A percentile compares a stretch with the other conserved stretches of the same genome.
These are phyloP conservation scores for Pseudogymnoascus destructans DNA, from an alignment of 2,329 filamentous ascomycete genomes.

Conservation along the genomic window DNA sequence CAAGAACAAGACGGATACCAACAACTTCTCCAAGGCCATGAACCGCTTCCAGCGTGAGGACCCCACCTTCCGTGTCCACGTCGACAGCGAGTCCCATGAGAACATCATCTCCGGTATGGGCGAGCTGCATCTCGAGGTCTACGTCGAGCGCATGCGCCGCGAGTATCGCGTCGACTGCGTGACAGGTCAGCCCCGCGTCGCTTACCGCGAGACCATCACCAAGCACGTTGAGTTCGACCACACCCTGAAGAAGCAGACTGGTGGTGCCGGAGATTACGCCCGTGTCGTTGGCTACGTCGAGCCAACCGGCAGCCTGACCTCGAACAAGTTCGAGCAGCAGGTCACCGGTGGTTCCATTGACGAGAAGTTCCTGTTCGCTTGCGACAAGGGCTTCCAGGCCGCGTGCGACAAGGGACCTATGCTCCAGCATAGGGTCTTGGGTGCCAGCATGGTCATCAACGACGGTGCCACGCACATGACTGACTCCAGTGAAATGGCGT, in stretches of 20 bases:
- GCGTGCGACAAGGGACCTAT: conserved; percentile 78
- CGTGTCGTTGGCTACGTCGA: conserved; percentile 87
- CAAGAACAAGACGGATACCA: conserved; percentile 79
- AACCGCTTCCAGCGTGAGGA: conserved; percentile 97
- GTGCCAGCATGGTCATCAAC: conserved; percentile 80
- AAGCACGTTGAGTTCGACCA: conserved; percentile 76
- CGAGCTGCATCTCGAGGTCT: conserved; percentile 91
- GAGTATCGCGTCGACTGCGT: conserved; percentile 95
- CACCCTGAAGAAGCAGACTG: conserved; percentile 86
- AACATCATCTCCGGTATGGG: conserved; percentile 99
- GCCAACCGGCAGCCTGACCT: conserved; percentile 57
- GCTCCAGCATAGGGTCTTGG: conserved; percentile 85
- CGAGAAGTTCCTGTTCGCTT: conserved; percentile 91
- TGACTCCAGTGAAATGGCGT: conserved; percentile 92
- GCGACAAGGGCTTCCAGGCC: conserved; percentile 83
- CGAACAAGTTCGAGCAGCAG: conserved; percentile 75
- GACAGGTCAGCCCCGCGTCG: conserved; percentile 93
- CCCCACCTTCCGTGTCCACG: conserved; percentile 89
- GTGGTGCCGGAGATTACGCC: conserved; percentile 90
- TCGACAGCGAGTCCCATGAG: conserved; percentile 84
- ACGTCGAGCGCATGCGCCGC: conserved; percentile 89
- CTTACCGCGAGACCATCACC: conserved; percentile 89
- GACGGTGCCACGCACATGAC: conserved; percentile 96
- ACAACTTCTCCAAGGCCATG: conserved; percentile 97
- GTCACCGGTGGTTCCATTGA: conserved; percentile 83